These are phyloP conservation scores for Tetrapisispora arboricola DNA, from an alignment of 805 yeast genomes.

Conservation along the genomic window DNA sequence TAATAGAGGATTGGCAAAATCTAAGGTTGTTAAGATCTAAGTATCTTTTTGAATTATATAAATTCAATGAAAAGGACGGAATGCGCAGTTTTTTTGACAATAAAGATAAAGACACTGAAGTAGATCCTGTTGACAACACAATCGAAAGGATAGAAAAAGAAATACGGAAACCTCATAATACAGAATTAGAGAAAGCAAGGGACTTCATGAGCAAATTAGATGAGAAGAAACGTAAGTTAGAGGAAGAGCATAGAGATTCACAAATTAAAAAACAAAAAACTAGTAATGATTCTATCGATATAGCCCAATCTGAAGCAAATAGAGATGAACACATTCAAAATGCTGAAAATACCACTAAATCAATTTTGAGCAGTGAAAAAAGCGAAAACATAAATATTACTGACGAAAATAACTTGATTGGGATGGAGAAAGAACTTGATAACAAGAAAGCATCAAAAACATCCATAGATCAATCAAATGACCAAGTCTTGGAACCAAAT, in stretches of 20 bases:
- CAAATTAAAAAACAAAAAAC: not conserved
- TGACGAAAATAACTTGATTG: not conserved
- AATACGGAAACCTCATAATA: constrained; percentile 11
- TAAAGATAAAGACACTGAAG: constrained; percentile 7
- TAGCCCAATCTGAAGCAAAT: not conserved
- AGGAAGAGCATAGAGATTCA: constrained; percentile 5
- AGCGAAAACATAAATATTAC: not conserved
- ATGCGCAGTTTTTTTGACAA: constrained; percentile 32
- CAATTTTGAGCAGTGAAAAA: not conserved
- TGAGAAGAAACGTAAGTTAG: constrained; percentile 11
- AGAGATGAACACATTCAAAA: too few relatives aligned
- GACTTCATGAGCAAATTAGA: constrained; percentile 9
- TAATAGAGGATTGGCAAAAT: constrained; percentile 34
- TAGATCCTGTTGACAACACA: constrained; percentile 3
- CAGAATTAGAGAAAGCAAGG: constrained; percentile 17
- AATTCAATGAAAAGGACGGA: constrained; percentile 30
- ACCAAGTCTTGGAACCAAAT: too few relatives aligned
- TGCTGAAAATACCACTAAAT: too few relatives aligned
- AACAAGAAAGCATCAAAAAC: too few relatives aligned
- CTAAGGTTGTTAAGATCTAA: constrained; percentile 33
- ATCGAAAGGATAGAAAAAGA: constrained; percentile 8
- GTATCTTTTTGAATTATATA: constrained; percentile 29
- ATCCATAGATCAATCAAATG: too few relatives aligned
- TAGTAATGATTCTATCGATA: not conserved
- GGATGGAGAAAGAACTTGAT: too few relatives aligned